Percentiles rank a stretch among this genome's conserved stretches.
These are phyloP conservation scores for Wilhelminamyces savonicus DNA, from an alignment of 805 yeast genomes.

Conservation along the genomic window DNA sequence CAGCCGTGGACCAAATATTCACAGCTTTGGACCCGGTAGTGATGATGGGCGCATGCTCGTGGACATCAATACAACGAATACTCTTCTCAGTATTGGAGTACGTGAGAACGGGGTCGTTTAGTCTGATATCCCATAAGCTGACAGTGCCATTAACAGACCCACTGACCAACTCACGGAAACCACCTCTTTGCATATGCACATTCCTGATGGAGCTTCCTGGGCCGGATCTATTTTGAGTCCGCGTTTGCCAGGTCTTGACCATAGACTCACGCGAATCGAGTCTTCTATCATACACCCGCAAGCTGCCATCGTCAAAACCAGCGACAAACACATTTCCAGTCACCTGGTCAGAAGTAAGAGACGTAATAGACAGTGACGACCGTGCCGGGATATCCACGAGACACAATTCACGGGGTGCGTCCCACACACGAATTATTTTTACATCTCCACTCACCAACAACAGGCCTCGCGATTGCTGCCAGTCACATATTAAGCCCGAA, in stretches of 20 bases:
- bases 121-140: slow-evolving; percentile 86
- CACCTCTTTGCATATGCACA: slow-evolving; percentile 95
- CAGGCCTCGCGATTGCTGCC: slow-evolving; percentile 96
- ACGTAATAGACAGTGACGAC: slow-evolving; percentile 80
- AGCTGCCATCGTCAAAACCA: slow-evolving; percentile 86
- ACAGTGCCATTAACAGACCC: slow-evolving; percentile 80
- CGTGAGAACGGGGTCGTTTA: slow-evolving; percentile 60
- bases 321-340: slow-evolving; percentile 87
- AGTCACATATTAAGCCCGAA: slow-evolving; percentile 80
- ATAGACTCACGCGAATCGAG: slow-evolving; percentile 78
- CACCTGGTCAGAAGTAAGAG: slow-evolving; percentile 90
- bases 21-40: slow-evolving; percentile 81
- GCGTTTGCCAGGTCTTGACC: slow-evolving; percentile 72
- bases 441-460: slow-evolving; percentile 92
- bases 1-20: slow-evolving; percentile 80
- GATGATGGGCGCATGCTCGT: slow-evolving; percentile 94
- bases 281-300: slow-evolving; percentile 88
- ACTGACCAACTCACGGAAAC: slow-evolving; percentile 80
- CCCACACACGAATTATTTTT: slow-evolving; percentile 88
- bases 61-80: slow-evolving; percentile 68
- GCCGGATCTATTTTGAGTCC: slow-evolving; percentile 9
- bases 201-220: slow-evolving; percentile 57
- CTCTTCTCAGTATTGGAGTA: slow-evolving; percentile 53
- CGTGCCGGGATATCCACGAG: slow-evolving; percentile 86
- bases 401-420: slow-evolving; percentile 89